Evolutionary conservation across 2,329 filamentous ascomycete species (phyloP), one percentile per base, ranked within the genome.

Genomic region (Diaporthe ilicicola): DNA sequence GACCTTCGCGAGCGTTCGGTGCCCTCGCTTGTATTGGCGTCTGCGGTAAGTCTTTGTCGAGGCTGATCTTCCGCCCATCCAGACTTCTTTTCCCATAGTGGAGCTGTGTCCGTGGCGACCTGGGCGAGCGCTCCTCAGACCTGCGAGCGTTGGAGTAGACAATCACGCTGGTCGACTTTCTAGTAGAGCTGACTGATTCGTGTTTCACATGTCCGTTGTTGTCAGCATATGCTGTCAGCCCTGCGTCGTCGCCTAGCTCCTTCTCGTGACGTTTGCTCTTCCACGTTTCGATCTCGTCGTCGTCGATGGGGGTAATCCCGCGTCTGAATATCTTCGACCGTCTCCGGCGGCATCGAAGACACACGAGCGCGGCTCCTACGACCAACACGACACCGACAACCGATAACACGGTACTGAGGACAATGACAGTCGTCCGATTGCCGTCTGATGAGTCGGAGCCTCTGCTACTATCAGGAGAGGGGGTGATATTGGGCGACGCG

Each of bases 261-360:
- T 81, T 82, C 74, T 78, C 81, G 15, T 75, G 70, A 12, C 76
- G 78, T 67, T 80, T 81, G 34, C 81, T 80, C 76, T 88, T 90
- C 90, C 90, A 91, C 4, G 88, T 89, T 74, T 88, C 88, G 71
- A 91, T 91, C 77, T 91, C 90, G 72, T 91, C 89, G 75, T 91
- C 90, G 73, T 87, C 85, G 71, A 91, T 90, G 15, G 90, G 89
- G 0, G 88, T 88, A 54, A 88, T 87, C 59, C 87, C 88, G 64
- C 89, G 82, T 64, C 84, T 82, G 74, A 88, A 83, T 69, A 90
- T 82, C 4, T 81, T 82, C 15, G 77, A 74, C 42, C 79, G 79
- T 55, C 76, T 76, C 51, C 82, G 82, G 51, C 82, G 80, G 50
- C 78, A 81, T 19, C 82, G 78, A 64, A 82, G 79, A 72, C 81